Evolutionary conservation across 2,329 filamentous ascomycete genomes (phyloP), one percentile per base, ranked within the genome.

Genomic region (Alternaria infectoria): DNA sequence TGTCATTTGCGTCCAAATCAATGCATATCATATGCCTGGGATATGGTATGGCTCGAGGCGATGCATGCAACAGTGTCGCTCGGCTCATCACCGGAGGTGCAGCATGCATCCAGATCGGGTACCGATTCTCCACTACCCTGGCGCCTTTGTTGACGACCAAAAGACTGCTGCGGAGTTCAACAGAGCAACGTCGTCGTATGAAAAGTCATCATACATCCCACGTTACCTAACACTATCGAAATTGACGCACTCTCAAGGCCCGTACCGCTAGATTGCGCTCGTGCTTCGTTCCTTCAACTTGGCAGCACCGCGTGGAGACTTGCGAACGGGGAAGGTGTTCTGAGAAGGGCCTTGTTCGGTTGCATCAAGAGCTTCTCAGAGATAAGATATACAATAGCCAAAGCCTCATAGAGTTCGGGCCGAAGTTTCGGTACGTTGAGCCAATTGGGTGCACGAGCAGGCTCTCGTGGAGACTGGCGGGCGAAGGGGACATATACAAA

Each of bases 331-430:
- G 28, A 13, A 8, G 30, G 13, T 23, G 6, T 15, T 12, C 32
- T 44, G 30, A 54, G 30, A 59, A 59, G 57, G 57, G 57, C 57
- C 57, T 54, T 59, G 36, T 59, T 30, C 47, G 57, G 47, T 44
- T 30, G 47, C 45, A 28, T 46, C 32, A 46, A 50, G 15, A 26
- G n/a, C 28, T 52, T 12, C 28, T 21, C 19, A 23, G 11, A 36
- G 28, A 52, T 52, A 52, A 52, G 19, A 40, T 36, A 40, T 25
- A 36, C 23, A 52, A 10, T 23, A 40, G 19, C 28, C 30, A 40
- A 40, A 40, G 36, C 36, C 36, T 40, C 36, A 40, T 9, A 40
- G 36, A 40, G 36, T 58, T 58, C 55, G 55, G 55, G 30, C 55
- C 55, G 45, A 58, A 51, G n/a, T 30, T 30, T 23, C 10, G 13